These are phyloP conservation scores for Sporisorium iseilematis-ciliati DNA, from an alignment of 1,284 basidiomycete species.

Conservation along the genomic window DNA sequence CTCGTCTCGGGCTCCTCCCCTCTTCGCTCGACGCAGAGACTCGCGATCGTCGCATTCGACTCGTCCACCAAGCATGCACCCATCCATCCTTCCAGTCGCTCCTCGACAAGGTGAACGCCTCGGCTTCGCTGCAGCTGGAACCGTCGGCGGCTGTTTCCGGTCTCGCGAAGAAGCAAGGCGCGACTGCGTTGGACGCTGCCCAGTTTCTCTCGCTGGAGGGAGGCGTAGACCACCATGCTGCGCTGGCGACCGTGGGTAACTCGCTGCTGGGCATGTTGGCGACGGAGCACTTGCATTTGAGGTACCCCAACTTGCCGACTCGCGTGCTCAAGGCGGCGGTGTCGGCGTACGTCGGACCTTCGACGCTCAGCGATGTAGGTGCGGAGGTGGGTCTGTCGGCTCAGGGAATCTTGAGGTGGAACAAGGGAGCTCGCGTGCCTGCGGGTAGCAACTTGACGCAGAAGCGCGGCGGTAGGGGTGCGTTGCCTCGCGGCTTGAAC, in stretches of 20 bases:
- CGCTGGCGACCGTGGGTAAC: constrained; percentile 85
- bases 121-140: constrained; percentile 32
- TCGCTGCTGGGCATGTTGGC: constrained; percentile 90
- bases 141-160: constrained; percentile 26
- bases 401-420: constrained; percentile 70
- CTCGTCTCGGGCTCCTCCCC: constrained; percentile 57
- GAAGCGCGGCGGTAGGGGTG: constrained; percentile 27
- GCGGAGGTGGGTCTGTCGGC: constrained; percentile 72
- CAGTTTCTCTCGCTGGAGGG: constrained; percentile 29
- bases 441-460: constrained; percentile 8
- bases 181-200: constrained; percentile 19
- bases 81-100: constrained; percentile 58
- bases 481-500: not conserved
- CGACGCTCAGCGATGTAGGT: constrained; percentile 84
- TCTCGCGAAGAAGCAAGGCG: constrained; percentile 28
- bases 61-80: constrained; percentile 62
- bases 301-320: constrained; percentile 91
- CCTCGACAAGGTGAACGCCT: constrained; percentile 39
- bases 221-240: constrained; percentile 76
- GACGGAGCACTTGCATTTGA: constrained; percentile 83
- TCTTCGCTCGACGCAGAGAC: constrained; percentile 34
- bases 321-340: constrained; percentile 89
- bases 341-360: constrained; percentile 88
- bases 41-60: constrained; percentile 47
- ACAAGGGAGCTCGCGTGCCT: constrained; percentile 71